These are phyloP conservation scores for Dictyostelium brefeldianum DNA, from an alignment of 78 protist species.

Conservation along the genomic window DNA sequence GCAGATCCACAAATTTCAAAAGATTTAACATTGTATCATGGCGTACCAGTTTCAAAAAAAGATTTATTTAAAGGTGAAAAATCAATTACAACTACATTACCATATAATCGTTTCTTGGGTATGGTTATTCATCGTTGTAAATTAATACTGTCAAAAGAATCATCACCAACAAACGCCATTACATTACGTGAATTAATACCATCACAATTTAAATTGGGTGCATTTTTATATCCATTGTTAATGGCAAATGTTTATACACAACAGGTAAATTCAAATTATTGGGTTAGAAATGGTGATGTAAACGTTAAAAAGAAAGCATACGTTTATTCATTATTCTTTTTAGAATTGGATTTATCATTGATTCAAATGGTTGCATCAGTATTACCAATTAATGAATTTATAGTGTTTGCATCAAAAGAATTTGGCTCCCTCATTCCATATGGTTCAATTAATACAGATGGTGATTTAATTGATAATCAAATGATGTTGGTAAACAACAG, in stretches of 20 bases:
- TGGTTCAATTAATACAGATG: neutral
- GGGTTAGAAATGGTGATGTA: conserved; percentile 60
- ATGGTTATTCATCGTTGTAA: neutral
- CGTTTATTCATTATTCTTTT: conserved; percentile 41
- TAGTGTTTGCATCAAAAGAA: conserved; percentile 52
- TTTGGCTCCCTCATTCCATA: conserved; percentile 53
- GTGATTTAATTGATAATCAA: neutral
- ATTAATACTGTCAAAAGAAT: neutral
- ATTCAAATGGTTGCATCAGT: conserved; percentile 42
- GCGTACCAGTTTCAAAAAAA: conserved; percentile 3
- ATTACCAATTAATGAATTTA: conserved; percentile 29
- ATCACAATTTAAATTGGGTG: neutral
- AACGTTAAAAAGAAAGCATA: conserved; percentile 13
- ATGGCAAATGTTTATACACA: conserved; percentile 19
- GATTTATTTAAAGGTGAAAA: conserved; percentile 36
- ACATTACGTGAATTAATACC: conserved; percentile 13
- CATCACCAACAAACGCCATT: too few relatives aligned
- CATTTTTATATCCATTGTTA: conserved; percentile 20
- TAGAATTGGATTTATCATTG: conserved; percentile 64
- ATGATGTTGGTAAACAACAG: neutral
- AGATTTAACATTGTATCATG: neutral
- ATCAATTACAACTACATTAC: conserved; percentile 21
- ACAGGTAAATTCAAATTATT: conserved; percentile 42
- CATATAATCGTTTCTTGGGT: conserved; percentile 33
- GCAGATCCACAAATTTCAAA: neutral